Evolutionary conservation across 805 yeast species (phyloP).

Genomic region (Candida adriatica): DNA sequence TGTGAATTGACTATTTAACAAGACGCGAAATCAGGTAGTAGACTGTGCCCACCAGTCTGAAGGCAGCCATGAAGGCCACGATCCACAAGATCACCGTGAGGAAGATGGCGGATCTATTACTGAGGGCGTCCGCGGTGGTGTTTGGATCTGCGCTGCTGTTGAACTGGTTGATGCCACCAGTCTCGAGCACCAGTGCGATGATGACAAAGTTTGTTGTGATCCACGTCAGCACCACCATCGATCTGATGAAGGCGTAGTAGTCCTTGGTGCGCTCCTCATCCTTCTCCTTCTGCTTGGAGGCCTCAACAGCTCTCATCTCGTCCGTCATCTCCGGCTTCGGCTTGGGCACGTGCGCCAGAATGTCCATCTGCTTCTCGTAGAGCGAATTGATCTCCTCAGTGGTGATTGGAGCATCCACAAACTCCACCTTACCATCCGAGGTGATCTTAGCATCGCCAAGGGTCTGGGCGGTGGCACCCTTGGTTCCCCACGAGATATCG

Average conservation of each 20-base stretch:
- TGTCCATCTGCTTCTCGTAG: constrained; percentile 58
- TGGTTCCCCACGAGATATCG: constrained; percentile 97
- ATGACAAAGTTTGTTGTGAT: constrained; percentile 77
- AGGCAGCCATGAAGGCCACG: constrained; percentile 84
- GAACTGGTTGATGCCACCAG: constrained; percentile 63
- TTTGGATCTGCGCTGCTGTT: constrained; percentile 4
- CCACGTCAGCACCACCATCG: constrained; percentile 87
- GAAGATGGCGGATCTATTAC: constrained; percentile 50
- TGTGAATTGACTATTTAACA: constrained; percentile 14
- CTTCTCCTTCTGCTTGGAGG: constrained; percentile 27
- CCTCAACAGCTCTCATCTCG: constrained; percentile 25
- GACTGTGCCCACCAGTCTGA: constrained; percentile 72
- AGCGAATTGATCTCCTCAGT: constrained; percentile 68
- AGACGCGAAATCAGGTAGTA: constrained; percentile 41
- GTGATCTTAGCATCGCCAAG: constrained; percentile 79
- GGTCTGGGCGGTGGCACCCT: constrained; percentile 70
- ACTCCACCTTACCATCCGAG: constrained; percentile 56
- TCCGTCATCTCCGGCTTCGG: constrained; percentile 21
- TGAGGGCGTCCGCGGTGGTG: constrained; percentile 4
- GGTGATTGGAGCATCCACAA: constrained; percentile 67
- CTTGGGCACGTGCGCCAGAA: constrained; percentile 35
- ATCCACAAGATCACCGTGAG: constrained; percentile 86
- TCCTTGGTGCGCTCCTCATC: constrained; percentile 57
- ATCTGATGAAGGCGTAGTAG: constrained; percentile 86
- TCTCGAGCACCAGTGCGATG: constrained; percentile 74